phyloP scores from a whole-genome alignment of 1,284 basidiomycete species.

The Trichosporon sp. region DNA sequence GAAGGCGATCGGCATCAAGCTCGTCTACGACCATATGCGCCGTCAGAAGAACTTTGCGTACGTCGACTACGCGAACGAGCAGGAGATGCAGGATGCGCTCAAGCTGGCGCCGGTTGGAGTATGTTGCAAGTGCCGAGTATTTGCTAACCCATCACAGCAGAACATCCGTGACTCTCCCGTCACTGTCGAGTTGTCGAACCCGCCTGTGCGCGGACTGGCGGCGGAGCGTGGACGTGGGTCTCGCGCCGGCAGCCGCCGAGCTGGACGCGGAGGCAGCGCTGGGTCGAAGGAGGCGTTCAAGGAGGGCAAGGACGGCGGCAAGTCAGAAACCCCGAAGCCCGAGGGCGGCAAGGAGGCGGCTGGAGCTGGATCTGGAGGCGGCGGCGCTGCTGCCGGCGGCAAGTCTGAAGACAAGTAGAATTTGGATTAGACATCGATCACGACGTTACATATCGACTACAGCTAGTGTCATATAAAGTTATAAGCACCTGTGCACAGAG shows the following conservation, averaged over 20 bases:
- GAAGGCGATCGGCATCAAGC: conserved; percentile 60
- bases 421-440: conserved; percentile 23
- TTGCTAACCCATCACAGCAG: conserved; percentile 30
- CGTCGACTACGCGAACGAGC: conserved; percentile 83
- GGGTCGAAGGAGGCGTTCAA: conserved; percentile 30
- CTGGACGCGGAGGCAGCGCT: conserved; percentile 37
- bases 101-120: conserved; percentile 69
- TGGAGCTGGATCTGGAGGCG: conserved; percentile 8
- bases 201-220: conserved; percentile 38
- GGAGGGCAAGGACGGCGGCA: conserved; percentile 25
- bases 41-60: conserved; percentile 63
- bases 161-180: conserved; percentile 54
- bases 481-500: conserved; percentile 15
- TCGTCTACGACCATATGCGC: conserved; percentile 60
- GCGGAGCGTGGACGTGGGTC: conserved; percentile 54
- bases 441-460: conserved; percentile 16
- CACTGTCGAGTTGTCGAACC: conserved; percentile 55
- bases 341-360: conserved; percentile 14
- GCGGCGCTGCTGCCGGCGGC: conserved; percentile 22
- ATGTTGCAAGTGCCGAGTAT: conserved; percentile 34
- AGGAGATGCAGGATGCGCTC: conserved; percentile 73
- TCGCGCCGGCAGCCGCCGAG: conserved; percentile 60
- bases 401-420: conserved; percentile 20
- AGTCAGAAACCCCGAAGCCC: conserved; percentile 22
- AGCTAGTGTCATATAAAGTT: conserved; percentile 20